Evolutionary conservation across 176 grass and related monocot genomes (phyloP), one percentile per base, ranked within the genome.

Genomic region (Cenchrus americanus): DNA sequence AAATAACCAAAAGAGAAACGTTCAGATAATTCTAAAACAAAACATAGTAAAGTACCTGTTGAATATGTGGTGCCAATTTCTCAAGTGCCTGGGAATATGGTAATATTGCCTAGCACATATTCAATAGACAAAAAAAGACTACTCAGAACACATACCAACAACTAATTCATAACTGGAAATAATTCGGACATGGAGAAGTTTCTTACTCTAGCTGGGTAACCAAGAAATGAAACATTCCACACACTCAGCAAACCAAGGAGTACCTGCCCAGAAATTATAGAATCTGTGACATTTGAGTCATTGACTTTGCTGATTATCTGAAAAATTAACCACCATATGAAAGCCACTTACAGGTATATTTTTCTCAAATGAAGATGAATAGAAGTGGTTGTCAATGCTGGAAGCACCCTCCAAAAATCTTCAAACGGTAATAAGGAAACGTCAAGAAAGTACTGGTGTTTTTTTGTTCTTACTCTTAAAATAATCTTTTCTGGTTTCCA

Each of bases 221-320:
- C 88, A 51, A 99, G 93, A 87, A 99, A 99, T 54, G 89, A 91
- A 89, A 91, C 96, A 89, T 99, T 99, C 96, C 96, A 99, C 47
- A 99, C 93, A 82, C 96, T 96, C 75, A 99, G 62, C 86, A 99
- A 94, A 82, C 96, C 96, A 87, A 99, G 91, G 58, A 96, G 85
- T 70, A 99, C 96, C 96, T 99, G 71, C n/a, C 37, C 73, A 80
- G 19, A 89, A 81, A 60, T 43, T 10, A 72, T 75, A 83, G 70
- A 86, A 49, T 27, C n/a, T 26, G 80, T 87, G 67, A 90, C 40
- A 69, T 32, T 75, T 26, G 80, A 84, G 67, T 87, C 40, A 69
- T 32, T 75, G 73, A 41, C 37, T 59, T 59, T 22, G 2, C 32
- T 34, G 17, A 74, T 73, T 80, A n/a, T 14, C 68, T 77, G 52